Evolutionary conservation across 208 protist species (phyloP), one percentile per base, ranked within the genome.

Genomic region (Lotmaria passim): DNA sequence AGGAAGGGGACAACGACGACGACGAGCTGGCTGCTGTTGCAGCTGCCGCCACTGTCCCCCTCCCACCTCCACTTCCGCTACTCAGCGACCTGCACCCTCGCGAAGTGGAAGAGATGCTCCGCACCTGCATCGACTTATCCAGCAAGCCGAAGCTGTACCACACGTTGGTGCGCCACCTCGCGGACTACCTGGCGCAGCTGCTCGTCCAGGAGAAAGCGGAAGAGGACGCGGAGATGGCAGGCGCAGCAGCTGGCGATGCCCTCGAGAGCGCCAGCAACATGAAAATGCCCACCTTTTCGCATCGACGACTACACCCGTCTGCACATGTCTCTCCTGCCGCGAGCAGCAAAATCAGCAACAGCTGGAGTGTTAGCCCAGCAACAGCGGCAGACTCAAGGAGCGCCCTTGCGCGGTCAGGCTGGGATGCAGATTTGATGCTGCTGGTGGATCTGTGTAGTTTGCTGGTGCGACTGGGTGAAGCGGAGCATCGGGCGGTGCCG

Each of bases 401-500:
- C n/a, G n/a, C n/a, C n/a, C n/a, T n/a, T n/a, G n/a, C n/a, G n/a
- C n/a, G n/a, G n/a, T n/a, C n/a, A n/a, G 55, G 48, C 19, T 76
- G 77, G 79, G 38, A 46, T n/a, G 53, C 28, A 3, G 79, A 85
- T n/a, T 47, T 89, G 5, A 61, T 78, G 30, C 73, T 80, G 10
- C 33, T 81, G 41, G 69, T 73, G 17, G 60, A 86, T 56, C 61
- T 82, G 33, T 52, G 63, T 38, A 66, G 63, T 30, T 47, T 65
- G 23, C 33, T 82, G 43, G 39, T 75, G 63, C 55, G 52, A 55
- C 56, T 79, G 52, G 55, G 60, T 33, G 52, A 78, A 41, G 50
- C 52, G 28, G 26, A 44, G 0, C 76, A 87, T 47, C 73, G 77
- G n/a, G 78, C 70, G 26, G 72, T 91, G 47, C 50, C 41, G 14